Percentiles rank a stretch among this genome's conserved stretches.
Conservation (phyloP, 2,329 filamentous ascomycete species). For the Ophiostoma fasciatum region DNA sequence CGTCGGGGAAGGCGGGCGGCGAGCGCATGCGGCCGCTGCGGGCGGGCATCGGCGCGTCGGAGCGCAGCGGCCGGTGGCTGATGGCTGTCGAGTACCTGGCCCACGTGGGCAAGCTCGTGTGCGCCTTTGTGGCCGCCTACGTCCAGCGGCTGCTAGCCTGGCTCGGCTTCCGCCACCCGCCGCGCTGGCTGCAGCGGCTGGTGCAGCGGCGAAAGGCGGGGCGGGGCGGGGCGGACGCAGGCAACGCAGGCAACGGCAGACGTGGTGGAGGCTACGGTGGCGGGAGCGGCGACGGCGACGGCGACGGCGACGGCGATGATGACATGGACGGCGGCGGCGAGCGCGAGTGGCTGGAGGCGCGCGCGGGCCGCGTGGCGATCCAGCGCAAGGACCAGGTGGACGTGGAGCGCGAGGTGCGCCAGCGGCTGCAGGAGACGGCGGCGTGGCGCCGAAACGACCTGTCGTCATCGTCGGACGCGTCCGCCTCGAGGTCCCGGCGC, state of each 20-base stretch:
- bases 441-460: conserved; percentile 15
- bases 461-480: too few relatives aligned
- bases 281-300: conserved; percentile 12
- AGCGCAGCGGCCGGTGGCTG: conserved; percentile 65
- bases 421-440: conserved; percentile 27
- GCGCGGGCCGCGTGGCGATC: conserved; percentile 27
- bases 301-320: conserved; percentile 6
- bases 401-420: conserved; percentile 65
- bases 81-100: conserved; percentile 62
- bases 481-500: background rate
- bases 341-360: conserved; percentile 14
- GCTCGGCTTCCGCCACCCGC: conserved; percentile 45
- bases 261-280: too few relatives aligned
- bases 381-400: conserved; percentile 35
- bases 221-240: conserved; percentile 12
- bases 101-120: conserved; percentile 53
- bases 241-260: conserved; percentile 10
- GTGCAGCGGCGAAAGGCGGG: conserved; percentile 26
- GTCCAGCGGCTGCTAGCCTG: conserved; percentile 37
- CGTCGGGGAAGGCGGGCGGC: conserved; percentile 28
- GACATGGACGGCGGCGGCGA: conserved; percentile 6
- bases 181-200: conserved; percentile 46
- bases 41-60: conserved; percentile 63
- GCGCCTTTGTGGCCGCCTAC: conserved; percentile 42
- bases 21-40: conserved; percentile 27